Percentiles rank a stretch among this genome's conserved stretches.
Conservation (phyloP, 495 filamentous ascomycete species). For the Xylaria castorea region DNA sequence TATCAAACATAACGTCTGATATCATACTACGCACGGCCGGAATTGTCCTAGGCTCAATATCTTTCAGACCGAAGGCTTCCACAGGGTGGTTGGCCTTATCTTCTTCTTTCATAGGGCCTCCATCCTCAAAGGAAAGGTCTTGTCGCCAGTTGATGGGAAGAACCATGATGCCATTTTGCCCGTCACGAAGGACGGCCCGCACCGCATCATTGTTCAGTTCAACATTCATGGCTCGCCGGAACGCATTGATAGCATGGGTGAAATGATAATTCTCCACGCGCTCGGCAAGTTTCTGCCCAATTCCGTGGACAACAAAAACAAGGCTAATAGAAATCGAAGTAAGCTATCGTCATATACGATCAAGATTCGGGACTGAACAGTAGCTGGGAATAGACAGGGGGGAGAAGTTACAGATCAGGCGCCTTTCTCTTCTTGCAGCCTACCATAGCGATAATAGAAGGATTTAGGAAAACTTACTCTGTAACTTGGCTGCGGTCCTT, state of each 20-base stretch:
- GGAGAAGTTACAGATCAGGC: neutral
- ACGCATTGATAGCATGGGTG: constrained; percentile 90
- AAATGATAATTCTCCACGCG: constrained; percentile 96
- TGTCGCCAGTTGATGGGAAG: constrained; percentile 84
- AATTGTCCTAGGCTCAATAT: constrained; percentile 91
- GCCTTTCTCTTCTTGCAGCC: neutral
- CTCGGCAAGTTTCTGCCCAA: constrained; percentile 96
- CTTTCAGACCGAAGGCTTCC: constrained; percentile 78
- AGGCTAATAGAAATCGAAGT: constrained; percentile 45
- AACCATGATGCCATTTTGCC: constrained; percentile 64
- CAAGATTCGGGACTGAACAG: neutral
- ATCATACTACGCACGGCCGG: constrained; percentile 89
- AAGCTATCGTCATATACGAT: neutral
- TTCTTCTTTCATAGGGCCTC: constrained; percentile 56
- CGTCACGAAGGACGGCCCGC: constrained; percentile 73
- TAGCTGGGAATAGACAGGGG: neutral
- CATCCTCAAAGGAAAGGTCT: constrained; percentile 82
- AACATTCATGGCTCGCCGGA: constrained; percentile 84
- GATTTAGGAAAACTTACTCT: constrained; percentile 52
- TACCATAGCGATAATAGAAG: neutral
- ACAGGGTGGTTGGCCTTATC: constrained; percentile 58
- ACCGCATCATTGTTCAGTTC: constrained; percentile 78
- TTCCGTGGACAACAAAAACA: constrained; percentile 90
- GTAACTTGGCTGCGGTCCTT: constrained; percentile 74
- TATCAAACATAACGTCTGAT: constrained; percentile 96